phyloP scores from a whole-genome alignment of 176 grass and related monocot genomes.

The Juncus effusus region DNA sequence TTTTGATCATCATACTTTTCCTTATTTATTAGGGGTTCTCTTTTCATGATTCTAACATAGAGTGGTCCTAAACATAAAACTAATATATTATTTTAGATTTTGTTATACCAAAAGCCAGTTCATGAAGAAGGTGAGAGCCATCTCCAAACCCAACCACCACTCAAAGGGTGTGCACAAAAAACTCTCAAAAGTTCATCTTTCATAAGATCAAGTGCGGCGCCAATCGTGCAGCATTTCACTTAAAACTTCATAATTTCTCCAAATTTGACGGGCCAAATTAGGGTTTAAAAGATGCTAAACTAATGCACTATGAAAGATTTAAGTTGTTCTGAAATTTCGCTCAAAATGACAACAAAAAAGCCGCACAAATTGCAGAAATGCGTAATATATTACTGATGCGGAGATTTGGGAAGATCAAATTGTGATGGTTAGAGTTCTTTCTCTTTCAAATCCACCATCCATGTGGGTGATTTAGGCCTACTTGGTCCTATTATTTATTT shows the following conservation, averaged over 20 bases:
- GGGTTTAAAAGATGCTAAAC: too few species aligned
- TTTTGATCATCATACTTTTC: slow-evolving; percentile 7
- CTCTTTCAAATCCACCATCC: slow-evolving; percentile 33
- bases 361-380: neutral
- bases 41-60: slow-evolving; percentile 26
- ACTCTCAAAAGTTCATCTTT: slow-evolving; percentile 13
- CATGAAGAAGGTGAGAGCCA: slow-evolving; percentile 33
- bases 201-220: neutral
- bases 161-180: slow-evolving; percentile 28
- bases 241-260: too few species aligned
- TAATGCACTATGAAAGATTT: too few species aligned
- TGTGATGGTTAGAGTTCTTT: slow-evolving; percentile 29
- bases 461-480: slow-evolving; percentile 31
- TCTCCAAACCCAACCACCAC: slow-evolving; percentile 35
- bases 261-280: too few species aligned
- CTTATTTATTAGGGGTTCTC: slow-evolving; percentile 13
- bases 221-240: neutral
- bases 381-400: neutral
- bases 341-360: slow-evolving; percentile 21
- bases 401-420: slow-evolving; percentile 17
- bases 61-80: neutral
- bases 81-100: slow-evolving; percentile 26
- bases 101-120: slow-evolving; percentile 27
- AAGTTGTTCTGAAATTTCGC: neutral
- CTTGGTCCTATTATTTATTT: slow-evolving; percentile 30